Evolutionary conservation across 2,329 filamentous ascomycete genomes (phyloP).

Genomic region (Aspergillus transmontanensis): DNA sequence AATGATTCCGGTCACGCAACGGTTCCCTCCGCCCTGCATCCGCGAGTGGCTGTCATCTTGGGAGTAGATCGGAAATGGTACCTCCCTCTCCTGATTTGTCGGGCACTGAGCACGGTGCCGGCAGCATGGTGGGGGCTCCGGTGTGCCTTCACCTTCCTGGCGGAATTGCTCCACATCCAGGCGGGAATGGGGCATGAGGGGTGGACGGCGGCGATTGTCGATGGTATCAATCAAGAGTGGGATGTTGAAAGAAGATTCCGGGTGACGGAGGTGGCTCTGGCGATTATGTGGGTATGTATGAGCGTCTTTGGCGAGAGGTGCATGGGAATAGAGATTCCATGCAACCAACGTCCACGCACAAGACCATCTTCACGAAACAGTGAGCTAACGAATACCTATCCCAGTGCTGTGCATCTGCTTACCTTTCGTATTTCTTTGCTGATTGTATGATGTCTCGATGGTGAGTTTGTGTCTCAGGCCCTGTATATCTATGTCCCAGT

Average conservation of each 20-base stretch:
- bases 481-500: background rate
- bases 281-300: slow-evolving; percentile 70
- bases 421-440: slow-evolving; percentile 80
- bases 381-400: slow-evolving; percentile 8
- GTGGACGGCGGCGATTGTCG: slow-evolving; percentile 42
- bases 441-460: slow-evolving; percentile 84
- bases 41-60: slow-evolving; percentile 75
- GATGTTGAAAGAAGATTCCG: slow-evolving; percentile 53
- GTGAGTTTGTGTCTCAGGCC: slow-evolving; percentile 48
- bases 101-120: slow-evolving; percentile 71
- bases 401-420: slow-evolving; percentile 74
- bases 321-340: background rate
- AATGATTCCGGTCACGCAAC: slow-evolving; percentile 32
- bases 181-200: slow-evolving; percentile 46
- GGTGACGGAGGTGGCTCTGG: slow-evolving; percentile 70
- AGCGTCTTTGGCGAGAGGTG: slow-evolving; percentile 20
- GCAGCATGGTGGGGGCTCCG: slow-evolving; percentile 72
- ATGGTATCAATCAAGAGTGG: slow-evolving; percentile 43
- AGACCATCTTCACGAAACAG: background rate
- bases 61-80: slow-evolving; percentile 75
- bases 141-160: slow-evolving; percentile 68
- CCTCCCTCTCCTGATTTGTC: slow-evolving; percentile 70
- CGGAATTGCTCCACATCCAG: slow-evolving; percentile 59
- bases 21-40: slow-evolving; percentile 58
- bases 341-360: background rate